phyloP scores from a whole-genome alignment of 257 asterid genomes.

The Solanum chaucha region DNA sequence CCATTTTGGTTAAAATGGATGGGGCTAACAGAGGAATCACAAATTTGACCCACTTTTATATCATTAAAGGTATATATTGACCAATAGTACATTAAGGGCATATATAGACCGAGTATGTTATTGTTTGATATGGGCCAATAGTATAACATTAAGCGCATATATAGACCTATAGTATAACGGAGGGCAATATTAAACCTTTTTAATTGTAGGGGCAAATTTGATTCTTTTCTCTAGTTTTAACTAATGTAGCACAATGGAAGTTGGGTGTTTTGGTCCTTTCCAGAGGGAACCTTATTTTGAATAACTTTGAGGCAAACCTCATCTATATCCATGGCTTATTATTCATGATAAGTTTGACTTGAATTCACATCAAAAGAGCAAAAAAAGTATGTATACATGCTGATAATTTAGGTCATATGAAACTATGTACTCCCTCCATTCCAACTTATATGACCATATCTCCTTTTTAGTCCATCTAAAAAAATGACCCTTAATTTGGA shows the following conservation, averaged over 20 bases:
- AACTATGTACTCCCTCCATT: background rate
- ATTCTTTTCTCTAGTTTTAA: background rate
- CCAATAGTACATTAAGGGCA: background rate
- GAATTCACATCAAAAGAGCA: background rate
- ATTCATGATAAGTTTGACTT: background rate
- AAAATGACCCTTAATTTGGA: background rate
- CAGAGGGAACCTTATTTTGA: background rate
- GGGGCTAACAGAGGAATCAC: background rate
- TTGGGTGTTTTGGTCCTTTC: background rate
- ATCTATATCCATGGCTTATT: background rate
- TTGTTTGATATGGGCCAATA: no score
- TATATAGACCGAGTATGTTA: no score
- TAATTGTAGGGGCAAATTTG: background rate
- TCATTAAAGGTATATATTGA: background rate
- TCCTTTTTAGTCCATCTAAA: background rate
- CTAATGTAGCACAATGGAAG: background rate
- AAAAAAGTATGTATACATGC: background rate
- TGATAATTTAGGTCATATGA: background rate
- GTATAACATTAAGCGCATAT: no score
- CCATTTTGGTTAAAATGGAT: background rate
- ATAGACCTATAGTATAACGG: background rate
- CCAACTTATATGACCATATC: background rate
- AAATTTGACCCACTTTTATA: background rate
- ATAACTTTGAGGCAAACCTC: background rate
- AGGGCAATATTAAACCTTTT: background rate